A percentile compares a stretch with the other conserved stretches of the same genome.
Evolutionary conservation across 1,284 basidiomycete genomes (phyloP).

Genomic region (Cryptococcus neoformans): DNA sequence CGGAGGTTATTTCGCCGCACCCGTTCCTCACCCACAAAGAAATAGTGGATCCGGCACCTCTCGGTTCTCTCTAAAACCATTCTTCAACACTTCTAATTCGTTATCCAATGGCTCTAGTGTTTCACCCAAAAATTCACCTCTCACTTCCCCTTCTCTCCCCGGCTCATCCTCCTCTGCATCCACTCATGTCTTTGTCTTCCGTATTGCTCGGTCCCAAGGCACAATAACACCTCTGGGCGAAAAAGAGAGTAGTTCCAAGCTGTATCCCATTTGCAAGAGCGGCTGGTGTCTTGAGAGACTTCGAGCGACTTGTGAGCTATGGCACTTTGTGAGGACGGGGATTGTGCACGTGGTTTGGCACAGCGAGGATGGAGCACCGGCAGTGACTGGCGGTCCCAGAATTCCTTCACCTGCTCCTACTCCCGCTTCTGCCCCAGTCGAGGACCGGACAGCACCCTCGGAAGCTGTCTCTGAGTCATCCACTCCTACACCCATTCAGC

Average conservation of each 20-base stretch:
- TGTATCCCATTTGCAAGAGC: slow-evolving; percentile 70
- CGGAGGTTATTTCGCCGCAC: slow-evolving; percentile 28
- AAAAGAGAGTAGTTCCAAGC: slow-evolving; percentile 27
- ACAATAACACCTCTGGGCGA: slow-evolving; percentile 31
- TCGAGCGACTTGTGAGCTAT: slow-evolving; percentile 82
- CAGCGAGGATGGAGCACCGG: slow-evolving; percentile 58
- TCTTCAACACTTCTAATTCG: slow-evolving; percentile 30
- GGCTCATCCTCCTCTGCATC: slow-evolving; percentile 5
- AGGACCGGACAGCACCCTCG: not conserved
- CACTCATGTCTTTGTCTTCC: slow-evolving; percentile 49
- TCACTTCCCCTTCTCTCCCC: slow-evolving; percentile 24
- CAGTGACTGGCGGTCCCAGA: slow-evolving; percentile 1
- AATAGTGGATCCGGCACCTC: slow-evolving; percentile 5
- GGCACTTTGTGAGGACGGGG: slow-evolving; percentile 79
- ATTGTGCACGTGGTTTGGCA: slow-evolving; percentile 83
- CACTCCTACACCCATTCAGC: not conserved
- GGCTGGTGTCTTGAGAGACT: slow-evolving; percentile 57
- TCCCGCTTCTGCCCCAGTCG: not conserved
- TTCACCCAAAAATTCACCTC: slow-evolving; percentile 27
- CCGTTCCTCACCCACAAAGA: slow-evolving; percentile 24
- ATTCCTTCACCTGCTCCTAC: not conserved
- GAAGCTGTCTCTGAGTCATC: not conserved
- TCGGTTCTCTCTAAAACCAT: slow-evolving; percentile 44
- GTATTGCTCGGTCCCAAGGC: slow-evolving; percentile 33
- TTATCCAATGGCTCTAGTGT: slow-evolving; percentile 25